Evolutionary conservation across 768 basidiomycete genomes (phyloP).

Genomic region (Boletellus sp.): DNA sequence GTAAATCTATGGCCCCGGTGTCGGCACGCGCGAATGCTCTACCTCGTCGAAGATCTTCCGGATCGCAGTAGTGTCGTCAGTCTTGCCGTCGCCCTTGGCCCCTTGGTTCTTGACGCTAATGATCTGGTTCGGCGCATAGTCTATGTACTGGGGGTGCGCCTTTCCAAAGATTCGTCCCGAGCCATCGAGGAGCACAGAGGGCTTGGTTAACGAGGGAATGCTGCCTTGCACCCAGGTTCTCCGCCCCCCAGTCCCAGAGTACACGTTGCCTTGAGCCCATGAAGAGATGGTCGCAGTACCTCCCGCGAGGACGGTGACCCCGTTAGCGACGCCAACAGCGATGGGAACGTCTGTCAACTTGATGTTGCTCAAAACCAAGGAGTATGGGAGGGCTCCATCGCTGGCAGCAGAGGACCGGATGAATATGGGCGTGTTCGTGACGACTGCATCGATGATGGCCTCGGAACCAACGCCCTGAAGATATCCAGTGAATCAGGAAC

Average conservation of each 20-base stretch:
- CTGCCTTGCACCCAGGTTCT: slow-evolving; percentile 48
- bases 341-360: slow-evolving; percentile 31
- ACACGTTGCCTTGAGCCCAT: slow-evolving; percentile 77
- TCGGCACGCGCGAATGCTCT: not conserved
- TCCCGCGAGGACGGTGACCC: slow-evolving; percentile 34
- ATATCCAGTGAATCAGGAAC: not conserved
- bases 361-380: slow-evolving; percentile 36
- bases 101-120: slow-evolving; percentile 68
- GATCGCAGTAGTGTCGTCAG: slow-evolving; percentile 71
- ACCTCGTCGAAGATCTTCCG: slow-evolving; percentile 56
- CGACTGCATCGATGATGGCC: slow-evolving; percentile 44
- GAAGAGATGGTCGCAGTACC: slow-evolving; percentile 38
- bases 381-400: slow-evolving; percentile 29
- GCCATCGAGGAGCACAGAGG: slow-evolving; percentile 50
- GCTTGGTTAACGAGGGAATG: slow-evolving; percentile 47
- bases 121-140: slow-evolving; percentile 56
- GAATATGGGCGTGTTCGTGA: slow-evolving; percentile 44
- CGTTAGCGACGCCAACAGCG: slow-evolving; percentile 31
- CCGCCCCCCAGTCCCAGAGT: slow-evolving; percentile 45
- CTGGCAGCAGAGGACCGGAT: slow-evolving; percentile 35
- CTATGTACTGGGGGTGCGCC: slow-evolving; percentile 61
- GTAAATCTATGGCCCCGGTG: not conserved
- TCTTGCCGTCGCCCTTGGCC: slow-evolving; percentile 67
- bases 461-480: slow-evolving; percentile 40
- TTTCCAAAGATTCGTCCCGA: slow-evolving; percentile 60